Conservation (phyloP, 306 rosid species). For the Trifolium dubium region DNA sequence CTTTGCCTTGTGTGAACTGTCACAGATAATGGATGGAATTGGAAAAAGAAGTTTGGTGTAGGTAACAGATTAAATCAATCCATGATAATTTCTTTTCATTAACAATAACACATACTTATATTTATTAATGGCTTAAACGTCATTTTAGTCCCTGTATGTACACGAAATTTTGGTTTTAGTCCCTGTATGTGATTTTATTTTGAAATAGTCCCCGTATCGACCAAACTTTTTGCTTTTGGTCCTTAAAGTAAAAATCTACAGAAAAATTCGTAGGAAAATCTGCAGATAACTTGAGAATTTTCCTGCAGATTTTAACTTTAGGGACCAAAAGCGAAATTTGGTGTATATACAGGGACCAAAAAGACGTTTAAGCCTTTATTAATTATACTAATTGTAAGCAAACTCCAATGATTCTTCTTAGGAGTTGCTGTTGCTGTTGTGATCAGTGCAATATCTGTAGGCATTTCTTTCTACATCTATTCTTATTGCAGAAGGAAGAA, state of each 20-base stretch:
- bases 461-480: constrained; percentile 38
- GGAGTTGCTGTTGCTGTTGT: constrained; percentile 38
- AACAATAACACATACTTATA: not conserved
- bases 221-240: too few relatives aligned
- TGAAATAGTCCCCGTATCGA: too few relatives aligned
- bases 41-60: constrained; percentile 39
- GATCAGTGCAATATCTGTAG: constrained; percentile 24
- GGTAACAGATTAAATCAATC: constrained; percentile 41
- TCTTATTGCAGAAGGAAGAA: constrained; percentile 43
- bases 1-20: constrained; percentile 38
- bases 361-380: too few relatives aligned
- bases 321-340: too few relatives aligned
- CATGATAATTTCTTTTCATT: not conserved
- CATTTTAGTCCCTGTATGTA: too few relatives aligned
- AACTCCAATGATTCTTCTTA: constrained; percentile 31
- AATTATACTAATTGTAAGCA: constrained; percentile 23
- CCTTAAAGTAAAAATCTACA: too few relatives aligned
- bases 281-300: too few relatives aligned
- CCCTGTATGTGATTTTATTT: too few relatives aligned
- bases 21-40: constrained; percentile 51
- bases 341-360: too few relatives aligned
- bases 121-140: not conserved
- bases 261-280: too few relatives aligned
- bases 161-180: too few relatives aligned
- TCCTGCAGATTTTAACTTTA: too few relatives aligned